Conservation (phyloP, 495 filamentous ascomycete genomes). For the Tetracladium marchalianum region DNA sequence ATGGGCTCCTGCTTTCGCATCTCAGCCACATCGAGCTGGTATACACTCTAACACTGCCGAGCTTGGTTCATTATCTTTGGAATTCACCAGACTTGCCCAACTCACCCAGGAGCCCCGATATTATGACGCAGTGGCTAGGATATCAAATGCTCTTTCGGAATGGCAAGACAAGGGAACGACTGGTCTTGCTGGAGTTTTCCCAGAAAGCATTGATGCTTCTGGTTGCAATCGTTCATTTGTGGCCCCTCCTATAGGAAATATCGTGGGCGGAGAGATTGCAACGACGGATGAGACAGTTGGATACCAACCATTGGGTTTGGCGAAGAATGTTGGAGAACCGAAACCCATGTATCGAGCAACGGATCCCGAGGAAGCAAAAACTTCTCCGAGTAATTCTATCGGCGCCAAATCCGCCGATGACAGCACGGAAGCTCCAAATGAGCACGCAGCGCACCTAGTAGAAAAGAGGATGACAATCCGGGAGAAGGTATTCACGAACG, state of each 20-base stretch:
- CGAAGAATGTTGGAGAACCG: conserved; percentile 5
- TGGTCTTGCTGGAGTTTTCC: conserved; percentile 72
- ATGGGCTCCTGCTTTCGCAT: conserved; percentile 63
- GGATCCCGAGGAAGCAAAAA: neutral
- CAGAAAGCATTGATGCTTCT: conserved; percentile 63
- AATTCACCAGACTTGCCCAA: conserved; percentile 91
- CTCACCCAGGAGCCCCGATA: conserved; percentile 80
- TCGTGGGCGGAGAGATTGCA: conserved; percentile 5
- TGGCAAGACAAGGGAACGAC: conserved; percentile 62
- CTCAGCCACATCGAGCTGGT: conserved; percentile 56
- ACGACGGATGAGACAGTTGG: conserved; percentile 12
- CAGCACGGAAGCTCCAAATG: neutral
- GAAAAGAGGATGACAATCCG: too few species aligned
- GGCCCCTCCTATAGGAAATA: conserved; percentile 7
- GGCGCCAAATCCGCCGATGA: conserved; percentile 3
- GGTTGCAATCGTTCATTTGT: conserved; percentile 38
- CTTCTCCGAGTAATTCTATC: conserved; percentile 9
- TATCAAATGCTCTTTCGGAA: conserved; percentile 77
- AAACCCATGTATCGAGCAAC: conserved; percentile 1
- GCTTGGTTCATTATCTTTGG: conserved; percentile 81
- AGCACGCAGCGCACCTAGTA: too few species aligned
- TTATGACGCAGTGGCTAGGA: conserved; percentile 89
- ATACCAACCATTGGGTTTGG: conserved; percentile 4
- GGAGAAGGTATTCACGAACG: too few species aligned
- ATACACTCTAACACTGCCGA: conserved; percentile 64